A percentile compares a stretch with the other conserved stretches of the same genome.
phyloP scores from a whole-genome alignment of 2,329 filamentous ascomycete species.

The Sarocladium strictum region DNA sequence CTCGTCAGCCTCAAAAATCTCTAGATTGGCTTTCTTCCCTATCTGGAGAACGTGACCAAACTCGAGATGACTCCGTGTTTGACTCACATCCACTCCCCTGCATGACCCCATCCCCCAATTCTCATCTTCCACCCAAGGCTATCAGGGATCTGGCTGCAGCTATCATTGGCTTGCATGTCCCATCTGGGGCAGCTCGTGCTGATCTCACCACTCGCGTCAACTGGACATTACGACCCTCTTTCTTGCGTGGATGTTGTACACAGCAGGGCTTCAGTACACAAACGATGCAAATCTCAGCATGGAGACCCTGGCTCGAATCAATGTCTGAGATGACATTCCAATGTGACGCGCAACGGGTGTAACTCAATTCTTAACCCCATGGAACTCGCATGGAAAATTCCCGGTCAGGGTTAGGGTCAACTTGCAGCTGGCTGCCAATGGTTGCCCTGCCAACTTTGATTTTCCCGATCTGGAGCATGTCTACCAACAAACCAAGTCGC shows the following conservation, averaged over 20 bases:
- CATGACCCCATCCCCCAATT: slow-evolving; percentile 4
- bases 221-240: neutral
- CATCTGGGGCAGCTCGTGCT: neutral
- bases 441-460: slow-evolving; percentile 1
- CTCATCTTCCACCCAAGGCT: slow-evolving; percentile 1
- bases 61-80: slow-evolving; percentile 6
- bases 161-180: slow-evolving; percentile 6
- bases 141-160: slow-evolving; percentile 7
- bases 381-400: neutral
- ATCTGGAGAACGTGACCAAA: no score
- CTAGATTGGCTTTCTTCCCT: neutral
- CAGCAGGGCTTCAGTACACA: no score
- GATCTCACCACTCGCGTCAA: neutral
- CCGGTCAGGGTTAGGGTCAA: slow-evolving; percentile 7
- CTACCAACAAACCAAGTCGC: neutral
- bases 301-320: neutral
- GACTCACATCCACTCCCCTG: slow-evolving; percentile 4
- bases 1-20: slow-evolving; percentile 1
- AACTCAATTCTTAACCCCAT: neutral
- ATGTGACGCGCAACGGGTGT: neutral
- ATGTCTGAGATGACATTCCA: neutral
- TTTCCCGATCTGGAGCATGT: neutral
- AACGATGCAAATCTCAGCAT: no score
- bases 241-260: neutral
- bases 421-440: neutral